These are phyloP conservation scores for Tulasnella sp. DNA, from an alignment of 768 basidiomycete genomes.

Conservation along the genomic window DNA sequence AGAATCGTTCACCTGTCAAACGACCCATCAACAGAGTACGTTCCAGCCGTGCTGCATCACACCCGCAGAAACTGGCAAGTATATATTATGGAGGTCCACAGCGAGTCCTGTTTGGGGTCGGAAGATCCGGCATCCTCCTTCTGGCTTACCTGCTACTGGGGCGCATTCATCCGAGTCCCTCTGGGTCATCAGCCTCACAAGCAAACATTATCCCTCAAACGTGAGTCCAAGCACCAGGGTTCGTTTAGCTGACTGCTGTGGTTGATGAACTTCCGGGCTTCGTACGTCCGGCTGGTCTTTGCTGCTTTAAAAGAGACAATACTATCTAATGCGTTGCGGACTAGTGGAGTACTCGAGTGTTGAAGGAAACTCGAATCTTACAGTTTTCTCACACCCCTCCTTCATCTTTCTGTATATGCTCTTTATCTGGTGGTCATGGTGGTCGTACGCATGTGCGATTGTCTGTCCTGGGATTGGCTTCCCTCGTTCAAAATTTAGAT, in stretches of 20 bases:
- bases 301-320: background rate
- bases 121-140: slow-evolving; percentile 34
- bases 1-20: too few relatives aligned
- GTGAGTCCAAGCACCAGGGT: slow-evolving; percentile 46
- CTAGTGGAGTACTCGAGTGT: background rate
- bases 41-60: too few relatives aligned
- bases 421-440: too few relatives aligned
- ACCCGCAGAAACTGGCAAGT: too few relatives aligned
- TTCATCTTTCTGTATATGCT: too few relatives aligned
- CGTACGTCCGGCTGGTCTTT: background rate
- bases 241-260: background rate
- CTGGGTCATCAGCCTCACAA: slow-evolving; percentile 61
- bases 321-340: background rate
- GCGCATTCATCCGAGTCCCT: background rate
- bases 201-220: slow-evolving; percentile 86
- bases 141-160: slow-evolving; percentile 30
- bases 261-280: background rate
- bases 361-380: background rate
- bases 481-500: too few relatives aligned
- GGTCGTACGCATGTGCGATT: too few relatives aligned
- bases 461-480: too few relatives aligned
- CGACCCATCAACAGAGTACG: too few relatives aligned
- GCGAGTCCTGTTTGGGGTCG: slow-evolving; percentile 51
- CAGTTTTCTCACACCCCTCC: background rate
- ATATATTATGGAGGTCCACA: slow-evolving; percentile 58